Base-by-base conservation (phyloP, 108 stramenopile genomes). In the Nitzschia sp. region DNA sequence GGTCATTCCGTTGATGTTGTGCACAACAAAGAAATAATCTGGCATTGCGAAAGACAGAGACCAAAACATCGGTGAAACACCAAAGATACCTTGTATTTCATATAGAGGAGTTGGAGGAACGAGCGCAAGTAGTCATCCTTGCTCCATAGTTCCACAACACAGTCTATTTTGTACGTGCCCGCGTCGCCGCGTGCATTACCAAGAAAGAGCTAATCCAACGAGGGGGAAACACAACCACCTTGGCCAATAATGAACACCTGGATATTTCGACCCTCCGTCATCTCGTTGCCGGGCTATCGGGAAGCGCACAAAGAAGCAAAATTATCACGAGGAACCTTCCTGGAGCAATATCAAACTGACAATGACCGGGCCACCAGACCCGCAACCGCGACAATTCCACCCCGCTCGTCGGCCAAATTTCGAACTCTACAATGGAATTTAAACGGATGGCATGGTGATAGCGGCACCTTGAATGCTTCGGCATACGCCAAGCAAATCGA, bases 401-500 rank as follows among this genome's bases (percentile, higher is more conserved):
- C 68, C 32, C 64, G 45, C 27, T 29, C 38, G 23, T 46, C 64
- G 18, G n/a, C n/a, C n/a, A 30, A 24, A 31, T 54, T 69, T 15
- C 68, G 68, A 42, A 55, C 53, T 26, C 19, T 59, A 6, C 68
- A 69, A 57, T 69, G 68, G 68, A 69, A 69, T 45, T 56, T 69
- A 17, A 54, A 69, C 26, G 68, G 54, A 11, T 69, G 53, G 32
- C 26, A 25, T 19, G 35, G 54, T 19, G 54, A 54, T 28, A 35
- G 28, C 18, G 68, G 54, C 35, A 46, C 33, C 17, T 46, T 51
- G 0, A 67, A 59, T 36, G n/a, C 45, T n/a, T 51, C 30, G 0
- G 46, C 68, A 11, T 19, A 55, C 19, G 36, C 57, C 19, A 34
- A 42, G 13, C 54, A 55, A 45, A 69, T 59, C 23, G 28, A 31